Conservation (phyloP, 768 basidiomycete species). For the Agaricus blazei region DNA sequence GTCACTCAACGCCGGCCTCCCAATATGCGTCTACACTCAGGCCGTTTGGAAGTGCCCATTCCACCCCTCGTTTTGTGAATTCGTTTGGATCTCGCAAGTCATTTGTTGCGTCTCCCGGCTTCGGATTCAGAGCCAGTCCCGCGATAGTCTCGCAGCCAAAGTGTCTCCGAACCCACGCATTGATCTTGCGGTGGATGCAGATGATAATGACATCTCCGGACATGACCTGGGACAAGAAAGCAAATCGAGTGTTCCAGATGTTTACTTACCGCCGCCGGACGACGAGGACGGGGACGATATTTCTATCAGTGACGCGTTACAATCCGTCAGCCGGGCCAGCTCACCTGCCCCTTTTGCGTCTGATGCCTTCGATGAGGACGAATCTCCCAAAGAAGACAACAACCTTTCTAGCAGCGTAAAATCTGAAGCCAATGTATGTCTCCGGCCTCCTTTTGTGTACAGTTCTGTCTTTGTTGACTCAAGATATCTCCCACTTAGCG, state of each 20-base stretch:
- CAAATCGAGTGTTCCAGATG: slow-evolving; percentile 48
- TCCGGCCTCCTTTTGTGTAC: neutral
- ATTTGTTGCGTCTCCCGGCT: slow-evolving; percentile 25
- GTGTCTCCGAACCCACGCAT: slow-evolving; percentile 47
- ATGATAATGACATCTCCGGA: slow-evolving; percentile 30
- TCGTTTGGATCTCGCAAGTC: slow-evolving; percentile 52
- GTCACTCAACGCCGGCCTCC: slow-evolving; percentile 62
- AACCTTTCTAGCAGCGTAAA: slow-evolving; percentile 58
- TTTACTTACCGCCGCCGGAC: slow-evolving; percentile 45
- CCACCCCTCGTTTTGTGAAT: slow-evolving; percentile 44
- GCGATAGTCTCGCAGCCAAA: slow-evolving; percentile 56
- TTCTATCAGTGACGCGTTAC: slow-evolving; percentile 54
- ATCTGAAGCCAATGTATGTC: slow-evolving; percentile 54
- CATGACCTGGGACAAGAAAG: slow-evolving; percentile 35
- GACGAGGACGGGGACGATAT: slow-evolving; percentile 34
- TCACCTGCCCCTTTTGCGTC: slow-evolving; percentile 39
- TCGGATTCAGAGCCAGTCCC: slow-evolving; percentile 26
- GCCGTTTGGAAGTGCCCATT: slow-evolving; percentile 38
- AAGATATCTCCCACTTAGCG: slow-evolving; percentile 31
- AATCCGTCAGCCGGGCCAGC: slow-evolving; percentile 49
- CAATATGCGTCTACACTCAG: slow-evolving; percentile 47
- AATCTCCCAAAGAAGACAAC: slow-evolving; percentile 45
- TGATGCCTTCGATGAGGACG: slow-evolving; percentile 25
- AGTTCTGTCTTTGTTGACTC: neutral
- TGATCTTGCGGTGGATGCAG: slow-evolving; percentile 23